These are phyloP conservation scores for Leishmania major DNA, from an alignment of 208 protist species.

Conservation along the genomic window DNA sequence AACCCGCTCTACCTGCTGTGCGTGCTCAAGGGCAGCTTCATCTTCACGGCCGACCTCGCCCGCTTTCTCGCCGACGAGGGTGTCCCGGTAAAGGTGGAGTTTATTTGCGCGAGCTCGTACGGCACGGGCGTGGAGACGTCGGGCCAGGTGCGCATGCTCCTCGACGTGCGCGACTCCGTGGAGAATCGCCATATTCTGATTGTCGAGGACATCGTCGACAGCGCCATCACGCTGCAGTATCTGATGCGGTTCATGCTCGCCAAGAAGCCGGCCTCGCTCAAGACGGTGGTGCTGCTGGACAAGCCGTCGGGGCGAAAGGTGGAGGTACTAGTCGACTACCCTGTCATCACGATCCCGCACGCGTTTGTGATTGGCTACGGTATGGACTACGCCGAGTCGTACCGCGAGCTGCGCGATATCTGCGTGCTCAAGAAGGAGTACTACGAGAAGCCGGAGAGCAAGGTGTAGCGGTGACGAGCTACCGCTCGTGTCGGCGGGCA, in stretches of 20 bases:
- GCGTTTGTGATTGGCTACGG: constrained; percentile 92
- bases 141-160: constrained; percentile 87
- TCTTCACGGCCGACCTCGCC: constrained; percentile 83
- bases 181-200: constrained; percentile 80
- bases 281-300: constrained; percentile 86
- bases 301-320: constrained; percentile 74
- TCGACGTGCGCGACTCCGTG: constrained; percentile 80
- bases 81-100: constrained; percentile 83
- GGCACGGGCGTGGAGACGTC: constrained; percentile 39
- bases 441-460: constrained; percentile 50
- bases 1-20: constrained; percentile 86
- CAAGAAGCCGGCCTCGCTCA: constrained; percentile 73
- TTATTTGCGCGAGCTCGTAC: constrained; percentile 87
- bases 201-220: constrained; percentile 93
- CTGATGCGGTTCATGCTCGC: constrained; percentile 55
- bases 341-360: constrained; percentile 63
- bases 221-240: constrained; percentile 80
- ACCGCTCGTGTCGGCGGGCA: background rate
- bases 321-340: constrained; percentile 64
- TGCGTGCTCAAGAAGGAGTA: constrained; percentile 63
- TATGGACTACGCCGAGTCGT: constrained; percentile 86
- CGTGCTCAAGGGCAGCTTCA: constrained; percentile 85
- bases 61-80: constrained; percentile 65
- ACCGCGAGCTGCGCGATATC: constrained; percentile 84
- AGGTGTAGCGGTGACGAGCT: constrained; percentile 20